A percentile compares a stretch with the other conserved stretches of the same genome.
phyloP scores from a whole-genome alignment of 1,284 basidiomycete species.

The Caloboletus inedulis region DNA sequence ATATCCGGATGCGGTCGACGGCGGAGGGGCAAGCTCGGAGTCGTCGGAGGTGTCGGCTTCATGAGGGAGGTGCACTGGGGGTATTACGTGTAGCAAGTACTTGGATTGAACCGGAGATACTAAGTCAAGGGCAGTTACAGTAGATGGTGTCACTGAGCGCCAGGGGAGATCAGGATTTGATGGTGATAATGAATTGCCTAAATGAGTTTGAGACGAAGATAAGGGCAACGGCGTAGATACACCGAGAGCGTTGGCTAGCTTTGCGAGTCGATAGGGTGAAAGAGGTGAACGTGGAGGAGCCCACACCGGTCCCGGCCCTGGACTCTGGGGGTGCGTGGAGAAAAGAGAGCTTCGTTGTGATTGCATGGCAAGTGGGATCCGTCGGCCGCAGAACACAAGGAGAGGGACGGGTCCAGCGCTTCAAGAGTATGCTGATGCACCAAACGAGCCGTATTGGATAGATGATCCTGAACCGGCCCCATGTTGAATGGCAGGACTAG shows the following conservation, averaged over 20 bases:
- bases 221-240: slow-evolving; percentile 67
- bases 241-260: slow-evolving; percentile 78
- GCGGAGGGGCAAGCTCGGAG: slow-evolving; percentile 47
- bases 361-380: slow-evolving; percentile 10
- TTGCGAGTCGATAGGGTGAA: slow-evolving; percentile 70
- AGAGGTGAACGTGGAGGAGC: slow-evolving; percentile 65
- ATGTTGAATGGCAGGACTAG: slow-evolving; percentile 2
- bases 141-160: slow-evolving; percentile 59
- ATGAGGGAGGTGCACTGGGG: slow-evolving; percentile 64
- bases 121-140: slow-evolving; percentile 36
- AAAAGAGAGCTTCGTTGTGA: slow-evolving; percentile 13
- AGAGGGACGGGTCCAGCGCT: slow-evolving; percentile 4
- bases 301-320: slow-evolving; percentile 40
- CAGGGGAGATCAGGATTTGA: slow-evolving; percentile 42
- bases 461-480: not conserved
- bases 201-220: slow-evolving; percentile 35
- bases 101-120: slow-evolving; percentile 44
- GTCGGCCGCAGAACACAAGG: not conserved
- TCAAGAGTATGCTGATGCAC: slow-evolving; percentile 5
- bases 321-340: slow-evolving; percentile 8
- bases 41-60: slow-evolving; percentile 45
- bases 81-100: slow-evolving; percentile 73
- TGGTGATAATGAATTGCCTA: slow-evolving; percentile 28
- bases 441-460: slow-evolving; percentile 1
- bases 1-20: slow-evolving; percentile 63